These are phyloP conservation scores for Pyrenophora seminiperda DNA, from an alignment of 2,329 filamentous ascomycete genomes.

Conservation along the genomic window DNA sequence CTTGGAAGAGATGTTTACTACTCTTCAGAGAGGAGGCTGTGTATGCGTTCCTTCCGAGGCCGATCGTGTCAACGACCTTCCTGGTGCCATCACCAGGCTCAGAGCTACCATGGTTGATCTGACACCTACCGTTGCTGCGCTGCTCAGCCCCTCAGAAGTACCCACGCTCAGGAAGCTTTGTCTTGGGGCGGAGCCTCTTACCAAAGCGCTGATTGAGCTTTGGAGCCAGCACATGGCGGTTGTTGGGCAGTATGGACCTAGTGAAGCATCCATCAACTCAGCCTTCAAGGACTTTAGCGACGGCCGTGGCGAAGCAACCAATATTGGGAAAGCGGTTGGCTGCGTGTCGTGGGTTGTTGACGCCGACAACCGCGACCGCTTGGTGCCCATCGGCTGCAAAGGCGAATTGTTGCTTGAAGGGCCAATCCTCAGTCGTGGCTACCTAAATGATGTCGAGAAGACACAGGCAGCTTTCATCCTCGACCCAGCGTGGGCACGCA, in stretches of 20 bases:
- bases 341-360: slow-evolving; percentile 44
- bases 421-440: slow-evolving; percentile 42
- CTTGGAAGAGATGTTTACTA: slow-evolving; percentile 61
- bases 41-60: slow-evolving; percentile 62
- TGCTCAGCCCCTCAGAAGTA: slow-evolving; percentile 52
- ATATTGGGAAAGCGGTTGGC: slow-evolving; percentile 40
- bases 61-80: slow-evolving; percentile 59
- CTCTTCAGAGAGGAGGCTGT: slow-evolving; percentile 57
- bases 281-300: slow-evolving; percentile 38
- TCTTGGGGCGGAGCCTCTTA: slow-evolving; percentile 53
- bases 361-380: slow-evolving; percentile 36
- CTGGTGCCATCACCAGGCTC: slow-evolving; percentile 47
- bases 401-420: slow-evolving; percentile 46
- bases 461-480: slow-evolving; percentile 39
- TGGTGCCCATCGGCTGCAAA: slow-evolving; percentile 42
- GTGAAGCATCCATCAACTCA: slow-evolving; percentile 42
- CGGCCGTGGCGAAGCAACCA: slow-evolving; percentile 38
- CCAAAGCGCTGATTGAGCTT: slow-evolving; percentile 37
- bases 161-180: slow-evolving; percentile 52
- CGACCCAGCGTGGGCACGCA: slow-evolving; percentile 36
- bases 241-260: slow-evolving; percentile 41
- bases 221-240: slow-evolving; percentile 33
- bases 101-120: slow-evolving; percentile 51
- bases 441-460: slow-evolving; percentile 41
- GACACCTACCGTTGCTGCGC: slow-evolving; percentile 63